These are phyloP conservation scores for Lizanozyma gosingica DNA, from an alignment of 1,139 yeast species.

Conservation along the genomic window DNA sequence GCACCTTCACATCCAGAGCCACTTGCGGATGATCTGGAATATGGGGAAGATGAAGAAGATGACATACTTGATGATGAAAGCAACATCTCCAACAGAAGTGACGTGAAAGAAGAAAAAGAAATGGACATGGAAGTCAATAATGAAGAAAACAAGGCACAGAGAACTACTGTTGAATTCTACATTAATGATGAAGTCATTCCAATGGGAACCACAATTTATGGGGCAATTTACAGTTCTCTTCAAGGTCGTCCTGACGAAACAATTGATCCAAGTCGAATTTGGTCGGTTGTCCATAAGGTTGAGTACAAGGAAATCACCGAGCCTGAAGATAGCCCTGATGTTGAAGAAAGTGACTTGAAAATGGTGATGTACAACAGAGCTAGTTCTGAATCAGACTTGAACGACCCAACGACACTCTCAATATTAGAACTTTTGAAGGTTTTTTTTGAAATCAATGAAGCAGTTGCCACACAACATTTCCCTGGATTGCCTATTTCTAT, in stretches of 20 bases:
- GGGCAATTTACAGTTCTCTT: conserved; percentile 57
- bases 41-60: conserved; percentile 6
- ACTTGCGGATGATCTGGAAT: no score
- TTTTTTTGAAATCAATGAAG: conserved; percentile 39
- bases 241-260: conserved; percentile 30
- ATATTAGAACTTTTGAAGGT: conserved; percentile 50
- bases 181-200: conserved; percentile 57
- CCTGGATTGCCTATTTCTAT: conserved; percentile 15
- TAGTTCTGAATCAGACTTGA: conserved; percentile 23
- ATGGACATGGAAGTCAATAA: conserved; percentile 7
- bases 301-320: conserved; percentile 2
- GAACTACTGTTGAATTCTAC: conserved; percentile 43
- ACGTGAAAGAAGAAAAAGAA: conserved; percentile 3
- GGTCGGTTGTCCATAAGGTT: conserved; percentile 47
- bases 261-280: conserved; percentile 44
- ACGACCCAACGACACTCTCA: conserved; percentile 38
- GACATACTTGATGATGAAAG: conserved; percentile 5
- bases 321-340: conserved; percentile 10
- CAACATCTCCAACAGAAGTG: background rate
- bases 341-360: conserved; percentile 7
- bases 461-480: conserved; percentile 1
- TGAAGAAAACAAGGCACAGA: conserved; percentile 3
- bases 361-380: conserved; percentile 19
- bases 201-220: conserved; percentile 67
- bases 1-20: no score